Percentiles rank a stretch among this genome's conserved stretches.
Evolutionary conservation across 1,284 basidiomycete genomes (phyloP).

Genomic region (Ceratobasidium sp.): DNA sequence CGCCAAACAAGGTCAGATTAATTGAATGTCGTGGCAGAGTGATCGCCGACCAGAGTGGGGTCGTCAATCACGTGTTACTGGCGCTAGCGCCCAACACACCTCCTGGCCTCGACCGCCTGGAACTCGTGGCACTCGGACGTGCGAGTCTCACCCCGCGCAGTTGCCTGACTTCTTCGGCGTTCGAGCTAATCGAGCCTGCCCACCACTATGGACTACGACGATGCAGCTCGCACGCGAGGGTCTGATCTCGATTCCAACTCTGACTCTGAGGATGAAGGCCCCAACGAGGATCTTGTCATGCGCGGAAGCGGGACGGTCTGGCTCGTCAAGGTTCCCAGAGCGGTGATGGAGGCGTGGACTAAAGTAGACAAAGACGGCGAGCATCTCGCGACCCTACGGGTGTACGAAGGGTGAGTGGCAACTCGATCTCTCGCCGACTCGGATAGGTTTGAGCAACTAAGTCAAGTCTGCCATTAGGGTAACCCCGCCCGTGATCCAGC

Average conservation of each 20-base stretch:
- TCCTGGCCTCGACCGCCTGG: constrained; percentile 12
- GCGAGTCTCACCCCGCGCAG: not conserved
- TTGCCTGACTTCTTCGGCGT: not conserved
- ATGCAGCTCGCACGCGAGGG: constrained; percentile 22
- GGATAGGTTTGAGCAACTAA: constrained; percentile 66
- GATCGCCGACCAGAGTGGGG: constrained; percentile 15
- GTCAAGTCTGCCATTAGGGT: constrained; percentile 21
- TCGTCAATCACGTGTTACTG: not conserved
- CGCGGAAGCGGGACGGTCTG: constrained; percentile 41
- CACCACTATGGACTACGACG: constrained; percentile 34
- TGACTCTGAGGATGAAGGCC: constrained; percentile 43
- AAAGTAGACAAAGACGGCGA: constrained; percentile 64
- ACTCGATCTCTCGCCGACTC: constrained; percentile 56
- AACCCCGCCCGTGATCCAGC: constrained; percentile 25
- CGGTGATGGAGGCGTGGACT: constrained; percentile 65
- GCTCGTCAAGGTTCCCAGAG: constrained; percentile 60
- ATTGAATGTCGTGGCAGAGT: constrained; percentile 7
- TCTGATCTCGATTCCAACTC: constrained; percentile 39
- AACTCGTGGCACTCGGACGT: not conserved
- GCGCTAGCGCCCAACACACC: constrained; percentile 1
- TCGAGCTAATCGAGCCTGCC: not conserved
- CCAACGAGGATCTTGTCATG: constrained; percentile 44
- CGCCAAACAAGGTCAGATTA: constrained; percentile 5
- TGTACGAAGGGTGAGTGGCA: constrained; percentile 69
- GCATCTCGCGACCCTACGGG: constrained; percentile 76